These are phyloP conservation scores for Hymenoscyphus scutula DNA, from an alignment of 2,329 filamentous ascomycete genomes.

Conservation along the genomic window DNA sequence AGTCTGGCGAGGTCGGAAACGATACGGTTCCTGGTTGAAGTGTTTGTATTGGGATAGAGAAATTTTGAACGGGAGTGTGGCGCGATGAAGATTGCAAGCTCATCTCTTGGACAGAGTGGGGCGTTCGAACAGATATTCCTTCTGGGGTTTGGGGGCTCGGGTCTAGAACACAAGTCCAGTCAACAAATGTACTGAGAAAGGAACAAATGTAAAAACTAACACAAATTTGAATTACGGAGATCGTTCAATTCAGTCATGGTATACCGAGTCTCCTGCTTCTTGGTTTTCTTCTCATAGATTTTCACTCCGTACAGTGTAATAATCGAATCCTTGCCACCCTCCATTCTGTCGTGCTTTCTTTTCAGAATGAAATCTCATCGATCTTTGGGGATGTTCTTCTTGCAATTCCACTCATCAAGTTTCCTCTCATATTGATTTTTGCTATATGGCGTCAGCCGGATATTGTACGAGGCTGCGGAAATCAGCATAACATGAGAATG, in stretches of 20 bases:
- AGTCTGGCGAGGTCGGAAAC: too few relatives aligned
- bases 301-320: not conserved
- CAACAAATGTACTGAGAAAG: not conserved
- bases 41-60: too few relatives aligned
- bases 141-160: not conserved
- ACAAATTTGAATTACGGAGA: not conserved
- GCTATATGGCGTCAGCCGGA: not conserved
- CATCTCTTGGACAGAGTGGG: not conserved
- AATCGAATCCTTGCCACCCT: not conserved
- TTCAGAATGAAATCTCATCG: not conserved
- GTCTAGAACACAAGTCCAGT: not conserved
- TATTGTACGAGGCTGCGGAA: not conserved
- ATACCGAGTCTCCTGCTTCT: not conserved
- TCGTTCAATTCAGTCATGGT: not conserved
- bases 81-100: not conserved
- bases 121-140: not conserved
- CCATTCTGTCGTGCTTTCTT: not conserved
- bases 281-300: not conserved
- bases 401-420: not conserved
- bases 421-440: not conserved
- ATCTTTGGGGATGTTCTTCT: not conserved
- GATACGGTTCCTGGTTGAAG: too few relatives aligned
- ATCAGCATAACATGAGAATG: not conserved
- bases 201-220: not conserved
- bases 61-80: not conserved